phyloP scores from a whole-genome alignment of 1,139 yeast species.

The Suhomyces bokatorum region DNA sequence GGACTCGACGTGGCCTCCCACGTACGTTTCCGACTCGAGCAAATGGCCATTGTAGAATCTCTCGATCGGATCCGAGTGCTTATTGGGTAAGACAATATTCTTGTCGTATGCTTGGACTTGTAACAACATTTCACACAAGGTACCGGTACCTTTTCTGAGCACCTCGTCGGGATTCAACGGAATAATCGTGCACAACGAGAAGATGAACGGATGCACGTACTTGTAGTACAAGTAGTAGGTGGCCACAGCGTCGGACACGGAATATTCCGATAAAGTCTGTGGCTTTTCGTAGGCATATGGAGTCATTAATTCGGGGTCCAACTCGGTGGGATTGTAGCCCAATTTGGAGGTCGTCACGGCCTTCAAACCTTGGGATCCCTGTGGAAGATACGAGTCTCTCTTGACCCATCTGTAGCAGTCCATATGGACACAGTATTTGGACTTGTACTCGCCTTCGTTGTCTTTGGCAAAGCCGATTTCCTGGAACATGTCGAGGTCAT shows the following conservation, averaged over 20 bases:
- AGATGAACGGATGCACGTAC: constrained; percentile 95
- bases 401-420: constrained; percentile 99
- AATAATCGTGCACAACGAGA: constrained; percentile 91
- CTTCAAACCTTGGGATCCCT: constrained; percentile 97
- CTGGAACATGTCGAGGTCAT: constrained; percentile 84
- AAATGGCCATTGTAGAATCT: constrained; percentile 93
- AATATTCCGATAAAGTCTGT: constrained; percentile 88
- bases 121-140: constrained; percentile 94
- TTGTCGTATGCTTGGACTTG: constrained; percentile 94
- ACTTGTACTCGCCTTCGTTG: constrained; percentile 88
- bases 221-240: constrained; percentile 95
- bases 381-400: constrained; percentile 95
- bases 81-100: constrained; percentile 82
- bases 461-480: constrained; percentile 95
- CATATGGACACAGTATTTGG: constrained; percentile 93
- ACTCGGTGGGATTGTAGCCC: constrained; percentile 94
- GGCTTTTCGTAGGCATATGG: constrained; percentile 96
- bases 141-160: constrained; percentile 95
- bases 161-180: constrained; percentile 98
- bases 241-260: constrained; percentile 99
- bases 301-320: constrained; percentile 97
- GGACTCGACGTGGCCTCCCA: constrained; percentile 98
- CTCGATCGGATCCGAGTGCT: constrained; percentile 89
- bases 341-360: constrained; percentile 96
- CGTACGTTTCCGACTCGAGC: constrained; percentile 93